Evolutionary conservation across 495 filamentous ascomycete genomes (phyloP).

Genomic region (Tuber umbilicatum): DNA sequence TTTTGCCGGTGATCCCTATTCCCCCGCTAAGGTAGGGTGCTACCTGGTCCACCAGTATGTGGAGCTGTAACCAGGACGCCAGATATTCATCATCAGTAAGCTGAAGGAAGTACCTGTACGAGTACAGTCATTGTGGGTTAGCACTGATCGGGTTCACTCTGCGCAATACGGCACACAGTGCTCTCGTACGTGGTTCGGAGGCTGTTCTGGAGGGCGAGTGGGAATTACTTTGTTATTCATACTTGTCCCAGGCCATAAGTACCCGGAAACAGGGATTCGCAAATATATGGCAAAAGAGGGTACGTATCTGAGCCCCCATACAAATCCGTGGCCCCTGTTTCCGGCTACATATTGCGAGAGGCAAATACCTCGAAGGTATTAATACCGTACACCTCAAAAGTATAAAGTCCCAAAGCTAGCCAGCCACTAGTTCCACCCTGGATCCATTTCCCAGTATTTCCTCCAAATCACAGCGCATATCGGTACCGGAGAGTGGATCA

Average conservation of each 20-base stretch:
- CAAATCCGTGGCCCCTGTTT: too few relatives aligned
- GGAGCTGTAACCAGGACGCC: background rate
- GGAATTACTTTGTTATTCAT: background rate
- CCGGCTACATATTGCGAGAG: too few relatives aligned
- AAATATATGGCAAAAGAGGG: too few relatives aligned
- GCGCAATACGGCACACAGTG: background rate
- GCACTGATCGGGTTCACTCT: background rate
- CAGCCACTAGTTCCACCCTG: background rate
- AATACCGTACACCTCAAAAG: background rate
- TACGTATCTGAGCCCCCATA: too few relatives aligned
- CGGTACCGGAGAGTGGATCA: background rate
- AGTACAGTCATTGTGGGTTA: background rate
- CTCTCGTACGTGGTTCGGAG: background rate
- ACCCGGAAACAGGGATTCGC: too few relatives aligned
- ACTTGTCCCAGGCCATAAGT: too few relatives aligned
- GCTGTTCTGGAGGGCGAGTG: background rate
- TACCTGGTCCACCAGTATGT: background rate
- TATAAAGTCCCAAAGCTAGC: background rate
- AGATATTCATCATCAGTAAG: background rate
- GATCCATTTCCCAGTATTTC: background rate
- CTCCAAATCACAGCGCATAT: background rate
- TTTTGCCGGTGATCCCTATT: background rate
- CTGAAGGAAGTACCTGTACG: background rate
- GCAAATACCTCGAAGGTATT: background rate
- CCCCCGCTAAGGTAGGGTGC: background rate